phyloP scores from a whole-genome alignment of 345 rosid species.

The Eutrema yunnanense region DNA sequence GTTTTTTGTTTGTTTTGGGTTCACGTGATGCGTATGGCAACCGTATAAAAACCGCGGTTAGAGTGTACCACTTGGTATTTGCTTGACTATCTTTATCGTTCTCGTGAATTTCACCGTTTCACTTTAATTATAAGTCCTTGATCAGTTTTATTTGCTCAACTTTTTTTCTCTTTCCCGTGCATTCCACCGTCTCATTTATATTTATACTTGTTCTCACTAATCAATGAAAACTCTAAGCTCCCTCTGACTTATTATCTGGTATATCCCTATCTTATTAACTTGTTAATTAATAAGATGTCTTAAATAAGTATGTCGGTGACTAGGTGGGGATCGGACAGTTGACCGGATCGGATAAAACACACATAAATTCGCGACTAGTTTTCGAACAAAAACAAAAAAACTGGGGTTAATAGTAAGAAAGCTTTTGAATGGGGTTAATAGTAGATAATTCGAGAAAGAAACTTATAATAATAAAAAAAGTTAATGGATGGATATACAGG shows the following conservation, averaged over 20 bases:
- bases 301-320: slow-evolving; percentile 2
- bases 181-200: not conserved
- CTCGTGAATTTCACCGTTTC: slow-evolving; percentile 27
- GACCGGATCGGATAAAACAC: slow-evolving; percentile 2
- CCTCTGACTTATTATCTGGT: not conserved
- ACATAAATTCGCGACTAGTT: not conserved
- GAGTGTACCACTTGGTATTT: slow-evolving; percentile 23
- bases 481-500: not conserved
- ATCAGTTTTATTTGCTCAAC: not conserved
- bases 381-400: no score
- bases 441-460: not conserved
- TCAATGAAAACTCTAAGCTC: not conserved
- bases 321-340: not conserved
- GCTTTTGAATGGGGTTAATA: not conserved
- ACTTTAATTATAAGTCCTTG: not conserved
- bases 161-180: not conserved
- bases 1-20: not conserved
- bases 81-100: not conserved
- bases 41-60: slow-evolving; percentile 24
- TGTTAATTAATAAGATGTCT: not conserved
- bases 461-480: not conserved
- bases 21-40: slow-evolving; percentile 28
- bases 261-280: not conserved
- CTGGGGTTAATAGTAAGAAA: not conserved
- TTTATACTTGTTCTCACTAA: not conserved